Percentiles rank a stretch among this genome's conserved stretches.
phyloP scores from a whole-genome alignment of 768 basidiomycete species.

The Hygrocybe coccinea region DNA sequence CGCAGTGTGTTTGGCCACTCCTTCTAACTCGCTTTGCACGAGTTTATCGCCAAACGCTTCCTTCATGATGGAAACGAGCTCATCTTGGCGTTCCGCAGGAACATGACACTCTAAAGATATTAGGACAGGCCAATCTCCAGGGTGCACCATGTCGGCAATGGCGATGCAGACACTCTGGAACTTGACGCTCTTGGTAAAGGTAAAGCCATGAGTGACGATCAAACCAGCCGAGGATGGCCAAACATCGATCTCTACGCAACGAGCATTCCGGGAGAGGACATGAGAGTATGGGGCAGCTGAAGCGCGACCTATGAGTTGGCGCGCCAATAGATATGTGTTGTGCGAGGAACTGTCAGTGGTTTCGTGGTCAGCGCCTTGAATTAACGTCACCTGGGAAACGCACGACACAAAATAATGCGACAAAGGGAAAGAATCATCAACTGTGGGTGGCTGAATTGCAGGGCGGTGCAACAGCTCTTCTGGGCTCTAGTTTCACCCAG shows the following conservation, averaged over 20 bases:
- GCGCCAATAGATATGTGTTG: conserved; percentile 59
- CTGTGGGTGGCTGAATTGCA: conserved; percentile 29
- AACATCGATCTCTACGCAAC: conserved; percentile 66
- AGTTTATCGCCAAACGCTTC: conserved; percentile 50
- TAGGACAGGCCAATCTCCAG: conserved; percentile 51
- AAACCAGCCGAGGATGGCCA: conserved; percentile 54
- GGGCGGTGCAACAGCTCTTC: conserved; percentile 37
- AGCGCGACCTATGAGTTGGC: conserved; percentile 51
- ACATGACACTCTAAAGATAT: conserved; percentile 64
- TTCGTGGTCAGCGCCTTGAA: neutral
- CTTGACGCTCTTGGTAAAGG: conserved; percentile 48
- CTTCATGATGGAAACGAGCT: conserved; percentile 50
- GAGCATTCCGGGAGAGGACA: conserved; percentile 46
- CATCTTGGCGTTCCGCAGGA: conserved; percentile 42
- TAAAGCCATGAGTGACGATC: conserved; percentile 59
- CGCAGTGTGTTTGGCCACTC: conserved; percentile 32
- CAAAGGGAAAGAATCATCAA: conserved; percentile 44
- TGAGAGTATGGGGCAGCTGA: conserved; percentile 52
- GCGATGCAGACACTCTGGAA: conserved; percentile 51
- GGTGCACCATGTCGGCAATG: conserved; percentile 41
- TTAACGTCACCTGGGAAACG: conserved; percentile 15
- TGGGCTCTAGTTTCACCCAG: conserved; percentile 2
- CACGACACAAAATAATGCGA: conserved; percentile 57
- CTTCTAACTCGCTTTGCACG: conserved; percentile 38
- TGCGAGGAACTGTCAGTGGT: conserved; percentile 48